These are phyloP conservation scores for Exophiala viscosa DNA, from an alignment of 2,329 filamentous ascomycete genomes.

Conservation along the genomic window DNA sequence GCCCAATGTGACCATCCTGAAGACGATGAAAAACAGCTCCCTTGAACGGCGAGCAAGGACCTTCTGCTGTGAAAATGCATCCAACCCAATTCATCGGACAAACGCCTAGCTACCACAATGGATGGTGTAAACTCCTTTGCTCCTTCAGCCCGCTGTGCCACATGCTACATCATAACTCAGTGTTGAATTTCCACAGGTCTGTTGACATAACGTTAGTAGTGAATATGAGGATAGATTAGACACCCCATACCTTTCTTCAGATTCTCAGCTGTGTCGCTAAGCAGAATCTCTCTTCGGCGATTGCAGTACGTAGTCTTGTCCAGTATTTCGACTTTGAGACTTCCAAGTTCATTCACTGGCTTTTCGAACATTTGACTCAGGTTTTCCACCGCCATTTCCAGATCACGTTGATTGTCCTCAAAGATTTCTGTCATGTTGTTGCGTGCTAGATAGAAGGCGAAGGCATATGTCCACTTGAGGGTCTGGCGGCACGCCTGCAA, in stretches of 20 bases:
- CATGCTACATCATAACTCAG: conserved; percentile 35
- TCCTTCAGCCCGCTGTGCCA: background rate
- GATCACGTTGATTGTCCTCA: conserved; percentile 96
- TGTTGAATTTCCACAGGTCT: conserved; percentile 47
- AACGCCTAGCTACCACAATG: conserved; percentile 17
- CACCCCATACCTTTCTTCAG: conserved; percentile 69
- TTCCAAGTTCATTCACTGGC: conserved; percentile 77
- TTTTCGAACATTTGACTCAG: conserved; percentile 99
- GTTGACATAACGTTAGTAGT: conserved; percentile 10
- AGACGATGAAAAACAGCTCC: too few relatives aligned
- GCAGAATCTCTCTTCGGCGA: conserved; percentile 79
- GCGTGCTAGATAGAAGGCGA: conserved; percentile 92
- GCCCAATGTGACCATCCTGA: background rate
- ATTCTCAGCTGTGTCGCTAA: conserved; percentile 91
- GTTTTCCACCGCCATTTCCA: conserved; percentile 95
- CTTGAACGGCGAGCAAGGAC: background rate
- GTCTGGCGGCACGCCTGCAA: conserved; percentile 97
- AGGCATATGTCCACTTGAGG: conserved; percentile 98
- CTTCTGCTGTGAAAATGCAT: conserved; percentile 7
- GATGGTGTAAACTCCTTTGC: background rate
- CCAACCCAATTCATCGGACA: conserved; percentile 2
- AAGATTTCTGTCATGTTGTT: conserved; percentile 98
- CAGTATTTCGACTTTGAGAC: conserved; percentile 94
- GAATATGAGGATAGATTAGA: background rate
- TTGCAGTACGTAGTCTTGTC: conserved; percentile 98